Evolutionary conservation across 2,329 filamentous ascomycete species (phyloP), one percentile per base, ranked within the genome.

Genomic region (Ceratocystis destructans): DNA sequence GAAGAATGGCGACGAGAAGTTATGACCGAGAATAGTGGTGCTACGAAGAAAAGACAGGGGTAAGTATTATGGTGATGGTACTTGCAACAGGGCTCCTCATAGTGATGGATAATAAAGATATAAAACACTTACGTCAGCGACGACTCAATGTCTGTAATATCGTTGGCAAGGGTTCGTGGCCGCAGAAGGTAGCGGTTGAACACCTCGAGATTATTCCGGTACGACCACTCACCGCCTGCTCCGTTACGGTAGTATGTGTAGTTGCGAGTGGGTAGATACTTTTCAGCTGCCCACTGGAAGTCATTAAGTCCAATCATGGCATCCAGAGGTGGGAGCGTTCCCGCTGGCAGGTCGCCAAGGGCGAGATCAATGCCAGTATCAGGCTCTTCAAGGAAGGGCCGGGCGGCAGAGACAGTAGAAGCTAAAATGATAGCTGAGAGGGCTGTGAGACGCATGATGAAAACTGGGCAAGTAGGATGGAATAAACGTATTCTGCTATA

Each of bases 191-290:
- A 77, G 67, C 79, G 77, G 46, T 75, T 71, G 75, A 75, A 82
- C 50, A 79, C 75, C 66, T 81, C 78, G 5, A 82, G 74, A 71
- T 81, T 81, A 72, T 80, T 78, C 61, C 79, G 75, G 74, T 82
- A 81, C 0, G 76, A 72, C 78, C 77, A 81, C 70, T 81, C 79
- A 61, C 78, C 78, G 2, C 76, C 79, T 6, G 79, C 77, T 17
- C 76, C 79, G 66, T 76, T 78, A 33, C 79, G 76, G 72, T 81
- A 81, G 73, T 79, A 81, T 15, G 78, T 76, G 68, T 79, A 81
- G 33, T 76, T 70, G 25, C 75, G 73, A 37, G 70, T 71, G 64
- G 75, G 75, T 69, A 81, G 72, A 68, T 75, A 73, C 66, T 77
- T 75, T 12, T 77, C 74, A 20, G 79, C 79, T 3, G 77, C 77